Percentiles rank a stretch among this genome's conserved stretches.
These are phyloP conservation scores for Punctularia strigosozonata DNA, from an alignment of 768 basidiomycete genomes.

Conservation along the genomic window DNA sequence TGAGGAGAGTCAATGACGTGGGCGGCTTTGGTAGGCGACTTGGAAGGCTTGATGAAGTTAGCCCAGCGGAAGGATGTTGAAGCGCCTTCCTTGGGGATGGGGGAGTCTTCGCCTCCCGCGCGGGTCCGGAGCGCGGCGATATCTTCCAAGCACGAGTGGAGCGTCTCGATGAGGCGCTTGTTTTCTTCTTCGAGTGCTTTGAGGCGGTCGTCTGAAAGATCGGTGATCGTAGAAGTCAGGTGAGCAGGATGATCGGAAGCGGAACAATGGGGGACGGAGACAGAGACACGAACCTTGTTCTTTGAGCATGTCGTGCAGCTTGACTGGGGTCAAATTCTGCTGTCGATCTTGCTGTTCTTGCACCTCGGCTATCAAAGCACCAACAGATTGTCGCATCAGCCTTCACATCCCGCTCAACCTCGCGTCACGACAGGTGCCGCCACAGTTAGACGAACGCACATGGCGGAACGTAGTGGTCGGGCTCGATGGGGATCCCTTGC, in stretches of 20 bases:
- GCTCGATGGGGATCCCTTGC: slow-evolving; percentile 71
- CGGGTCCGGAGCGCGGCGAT: slow-evolving; percentile 30
- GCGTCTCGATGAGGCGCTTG: slow-evolving; percentile 44
- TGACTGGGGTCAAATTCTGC: slow-evolving; percentile 49
- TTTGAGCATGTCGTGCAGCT: slow-evolving; percentile 50
- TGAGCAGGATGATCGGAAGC: neutral
- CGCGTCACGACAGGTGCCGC: slow-evolving; percentile 2
- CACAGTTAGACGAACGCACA: slow-evolving; percentile 39
- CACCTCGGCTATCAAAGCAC: slow-evolving; percentile 51
- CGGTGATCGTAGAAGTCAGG: slow-evolving; percentile 4
- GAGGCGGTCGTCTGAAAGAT: slow-evolving; percentile 48
- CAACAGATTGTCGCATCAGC: too few species aligned
- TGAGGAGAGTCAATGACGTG: slow-evolving; percentile 65
- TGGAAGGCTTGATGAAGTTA: slow-evolving; percentile 60
- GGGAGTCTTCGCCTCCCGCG: slow-evolving; percentile 23
- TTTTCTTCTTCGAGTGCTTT: slow-evolving; percentile 70
- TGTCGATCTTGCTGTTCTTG: slow-evolving; percentile 44
- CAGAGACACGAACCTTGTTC: slow-evolving; percentile 50
- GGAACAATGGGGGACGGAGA: neutral
- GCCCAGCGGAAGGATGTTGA: slow-evolving; percentile 95
- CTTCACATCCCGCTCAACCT: too few species aligned
- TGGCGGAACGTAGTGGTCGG: slow-evolving; percentile 80
- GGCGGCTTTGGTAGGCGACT: slow-evolving; percentile 72
- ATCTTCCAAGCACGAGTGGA: slow-evolving; percentile 61
- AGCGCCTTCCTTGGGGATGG: slow-evolving; percentile 57